Evolutionary conservation across 257 asterid species (phyloP), one percentile per base, ranked within the genome.

Genomic region (Rhazya stricta): DNA sequence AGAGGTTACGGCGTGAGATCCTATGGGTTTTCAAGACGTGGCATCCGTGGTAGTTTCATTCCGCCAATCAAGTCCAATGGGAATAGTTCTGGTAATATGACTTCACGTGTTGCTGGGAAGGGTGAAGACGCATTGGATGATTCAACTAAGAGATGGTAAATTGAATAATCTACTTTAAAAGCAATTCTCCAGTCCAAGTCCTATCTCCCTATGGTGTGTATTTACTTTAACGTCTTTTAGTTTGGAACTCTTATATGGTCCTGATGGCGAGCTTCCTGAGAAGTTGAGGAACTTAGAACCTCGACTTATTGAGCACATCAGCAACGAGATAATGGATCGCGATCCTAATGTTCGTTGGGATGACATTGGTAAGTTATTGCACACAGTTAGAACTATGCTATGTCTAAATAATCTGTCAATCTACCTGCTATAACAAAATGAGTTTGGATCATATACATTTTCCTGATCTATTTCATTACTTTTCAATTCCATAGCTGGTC

Each of bases 341-440:
- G 99, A 95, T 84, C 98, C 99, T 74, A 95, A 95, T 83, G 99
- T 95, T 74, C 96, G 99, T 75, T 95, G 99, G 99, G 89, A 86
- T 78, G 99, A 95, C 76, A 95, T 95, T 73, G 97, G 98, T 91
- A 79, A 27, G 88, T 69, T 74, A 36, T 29, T 45, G 45, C n/a
- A 51, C 53, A 56, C 41, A n/a, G 56, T 70, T 50, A 51, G 8
- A 58, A 32, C 48, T 68, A 50, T 63, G 54, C 9, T 37, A 36
- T 12, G 37, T 10, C 21, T 46, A 23, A 16, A 18, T 10, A 70
- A 13, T 19, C 45, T 57, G 12, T 60, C 36, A 50, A 53, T 48
- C 53, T 61, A 46, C 34, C 76, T 16, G 37, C 12, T 54, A 32
- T 3, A 21, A 25, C 4, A 69, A 34, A 43, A 57, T 39, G 1